Evolutionary conservation across 1,284 basidiomycete genomes (phyloP), one percentile per base, ranked within the genome.

Genomic region (Ustilago nuda): DNA sequence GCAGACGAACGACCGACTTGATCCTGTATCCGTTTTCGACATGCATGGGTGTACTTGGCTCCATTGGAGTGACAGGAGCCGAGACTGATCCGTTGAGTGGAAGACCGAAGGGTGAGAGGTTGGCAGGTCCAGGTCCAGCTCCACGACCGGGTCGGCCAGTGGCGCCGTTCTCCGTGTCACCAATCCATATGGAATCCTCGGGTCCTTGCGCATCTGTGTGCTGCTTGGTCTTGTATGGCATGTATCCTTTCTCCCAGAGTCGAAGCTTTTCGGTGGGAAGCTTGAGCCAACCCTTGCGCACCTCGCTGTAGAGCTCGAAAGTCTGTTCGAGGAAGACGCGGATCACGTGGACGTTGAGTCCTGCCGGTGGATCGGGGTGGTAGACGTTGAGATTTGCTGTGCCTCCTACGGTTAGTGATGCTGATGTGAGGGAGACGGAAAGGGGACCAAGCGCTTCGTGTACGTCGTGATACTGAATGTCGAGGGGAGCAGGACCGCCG

Each of bases 261-360:
- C 81, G 72, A 45, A 82, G 66, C 74, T 84, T 85, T 35, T 85
- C 83, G 32, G 66, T 64, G 2, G 83, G 84, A 6, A 82, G 62
- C 45, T 72, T 70, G 60, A 81, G 64, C 83, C 82, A 84, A 27
- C 74, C 77, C 55, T 78, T 78, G 19, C 79, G 70, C 1, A 68
- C 46, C 0, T 79, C 72, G 50, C 76, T 81, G 72, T 80, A 83
- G 8, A 85, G 68, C 75, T 85, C 84, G 52, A 83, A 79, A 3
- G 76, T 81, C 66, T 85, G 83, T 61, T 85, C 84, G 39, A 85
- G 43, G 55, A 84, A 82, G 50, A 85, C 81, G 50, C 82, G 74
- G 36, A 79, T 58, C 41, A 82, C 71, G 59, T 83, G 82, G 11
- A 85, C 82, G 58, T 71, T 83, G 56, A 85, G 76, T 5, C 75